Base-by-base conservation (phyloP, 257 asterid species). In the Avicennia marina region DNA sequence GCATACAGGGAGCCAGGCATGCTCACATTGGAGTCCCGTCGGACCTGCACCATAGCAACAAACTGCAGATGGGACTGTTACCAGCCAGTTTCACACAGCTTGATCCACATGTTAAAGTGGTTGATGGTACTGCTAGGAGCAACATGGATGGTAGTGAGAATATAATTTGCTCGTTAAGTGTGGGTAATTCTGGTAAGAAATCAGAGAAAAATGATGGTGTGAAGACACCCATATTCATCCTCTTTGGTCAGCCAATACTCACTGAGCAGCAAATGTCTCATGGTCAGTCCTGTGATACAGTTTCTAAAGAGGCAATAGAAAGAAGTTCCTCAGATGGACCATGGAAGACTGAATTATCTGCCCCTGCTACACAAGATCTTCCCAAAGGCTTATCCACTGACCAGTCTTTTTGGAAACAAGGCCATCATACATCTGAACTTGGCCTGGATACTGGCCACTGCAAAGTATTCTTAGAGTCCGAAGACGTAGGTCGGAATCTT, bases 1-100 rank as follows among this genome's bases (percentile, higher is more conserved):
- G 90, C 81, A 70, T 84, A 84, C 94, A 84, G 90, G 90, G 89
- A 84, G 83, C 94, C 94, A 81, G 94, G 94, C 94, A 84, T 76
- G 75, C 76, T 72, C 83, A 76, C 66, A 67, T 68, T 69, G 88
- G 86, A 78, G 78, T 63, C 52, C 85, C 83, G 2, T 73, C 67
- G 71, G 85, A 63, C 58, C 78, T 78, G 74, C 83, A 71, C 69
- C 70, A 71, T 52, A 72, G 71, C 75, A 74, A 79, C 72, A 76
- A 77, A 59, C 68, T 71, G 65, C 81, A 75, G 34, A 60, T 74
- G 70, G 83, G 81, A 65, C 56, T 62, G 13, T 54, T 77, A 62
- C 67, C 81, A 21, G 56, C 75, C 64, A 63, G 63, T 53, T 63
- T 70, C 73, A 75, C 62, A 27, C 75, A 55, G 43, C 63, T 58